These are phyloP conservation scores for Fusarium palustre DNA, from an alignment of 2,329 filamentous ascomycete genomes.

Conservation along the genomic window DNA sequence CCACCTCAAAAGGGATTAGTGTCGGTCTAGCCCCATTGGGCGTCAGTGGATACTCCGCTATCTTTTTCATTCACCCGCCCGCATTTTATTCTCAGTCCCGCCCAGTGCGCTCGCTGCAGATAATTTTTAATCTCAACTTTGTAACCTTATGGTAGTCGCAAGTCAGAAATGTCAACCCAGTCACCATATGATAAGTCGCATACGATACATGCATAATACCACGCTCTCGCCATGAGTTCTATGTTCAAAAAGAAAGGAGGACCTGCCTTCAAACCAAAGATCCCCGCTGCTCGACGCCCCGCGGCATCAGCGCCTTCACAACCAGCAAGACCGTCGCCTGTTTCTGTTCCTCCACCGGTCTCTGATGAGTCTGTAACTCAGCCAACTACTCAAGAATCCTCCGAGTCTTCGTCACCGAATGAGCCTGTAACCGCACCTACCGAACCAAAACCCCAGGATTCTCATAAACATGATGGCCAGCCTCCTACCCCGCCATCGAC, in stretches of 20 bases:
- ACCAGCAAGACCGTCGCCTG: conserved; percentile 34
- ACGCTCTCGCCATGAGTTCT: conserved; percentile 65
- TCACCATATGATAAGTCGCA: conserved; percentile 17
- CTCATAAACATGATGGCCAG: conserved; percentile 30
- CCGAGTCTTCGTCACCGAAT: conserved; percentile 8
- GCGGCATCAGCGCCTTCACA: conserved; percentile 53
- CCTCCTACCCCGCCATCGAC: conserved; percentile 42
- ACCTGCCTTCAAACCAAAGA: conserved; percentile 77
- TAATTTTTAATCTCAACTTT: conserved; percentile 37
- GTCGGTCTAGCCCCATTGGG: conserved; percentile 49
- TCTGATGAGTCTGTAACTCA: conserved; percentile 30
- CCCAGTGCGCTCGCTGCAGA: conserved; percentile 29
- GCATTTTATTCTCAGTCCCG: conserved; percentile 49
- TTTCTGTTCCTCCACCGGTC: conserved; percentile 19
- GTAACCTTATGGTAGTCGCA: conserved; percentile 6
- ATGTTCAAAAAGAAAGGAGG: conserved; percentile 76
- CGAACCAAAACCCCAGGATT: conserved; percentile 23
- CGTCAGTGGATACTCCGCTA: conserved; percentile 43
- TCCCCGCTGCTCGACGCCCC: conserved; percentile 64
- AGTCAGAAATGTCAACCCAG: conserved; percentile 36
- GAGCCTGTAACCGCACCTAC: not conserved
- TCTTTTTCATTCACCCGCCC: conserved; percentile 50
- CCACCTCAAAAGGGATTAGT: conserved; percentile 47
- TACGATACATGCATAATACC: conserved; percentile 25
- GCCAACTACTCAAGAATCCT: conserved; percentile 7